Base-by-base conservation (phyloP, 768 basidiomycete species). In the Collybiopsis confluens region DNA sequence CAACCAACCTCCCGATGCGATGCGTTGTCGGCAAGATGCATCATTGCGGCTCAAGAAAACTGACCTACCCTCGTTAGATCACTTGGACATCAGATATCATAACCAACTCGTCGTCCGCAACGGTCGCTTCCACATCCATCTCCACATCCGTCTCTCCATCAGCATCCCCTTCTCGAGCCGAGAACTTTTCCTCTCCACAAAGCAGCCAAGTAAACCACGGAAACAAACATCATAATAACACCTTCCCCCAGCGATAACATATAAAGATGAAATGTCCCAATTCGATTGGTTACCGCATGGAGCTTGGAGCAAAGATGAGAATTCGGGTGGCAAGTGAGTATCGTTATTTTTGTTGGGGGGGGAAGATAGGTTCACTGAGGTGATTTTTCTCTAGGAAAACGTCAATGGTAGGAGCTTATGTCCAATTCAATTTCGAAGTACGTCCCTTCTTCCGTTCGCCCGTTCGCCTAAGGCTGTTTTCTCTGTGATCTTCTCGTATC, bases 351-450 rank as follows among this genome's bases (percentile, higher is more conserved):
- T 15, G 27, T 13, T n/a, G 26, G 10, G 1, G 26, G 16, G 5
- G 8, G 5, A 20, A 16, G 16, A 26, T 6, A 28, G 9, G 13
- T 24, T 16, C 16, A 20, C 16, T 27, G 16, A 40, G 20, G 20
- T 45, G 26, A 46, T 46, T 18, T 28, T 21, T 38, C 2, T n/a
- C 35, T 43, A 45, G 52, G 9, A 18, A 18, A 4, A 53, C 52
- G 4, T 45, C 43, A 5, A 15, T 28, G 18, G 11, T 16, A 11
- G 43, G 43, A 9, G 52, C 52, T 33, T 53, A 41, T 10, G 20
- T 53, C 16, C 42, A 43, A 16, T 53, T 53, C 18, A 53, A 41
- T 3, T 53, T 53, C 2, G 30, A 40, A 52, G 50, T 52, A 27
- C 40, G 50, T 52, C 40, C 24, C 15, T 52, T 33, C 8, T 4